Evolutionary conservation across 176 grass and related monocot genomes (phyloP).

Genomic region (Themeda triandra): DNA sequence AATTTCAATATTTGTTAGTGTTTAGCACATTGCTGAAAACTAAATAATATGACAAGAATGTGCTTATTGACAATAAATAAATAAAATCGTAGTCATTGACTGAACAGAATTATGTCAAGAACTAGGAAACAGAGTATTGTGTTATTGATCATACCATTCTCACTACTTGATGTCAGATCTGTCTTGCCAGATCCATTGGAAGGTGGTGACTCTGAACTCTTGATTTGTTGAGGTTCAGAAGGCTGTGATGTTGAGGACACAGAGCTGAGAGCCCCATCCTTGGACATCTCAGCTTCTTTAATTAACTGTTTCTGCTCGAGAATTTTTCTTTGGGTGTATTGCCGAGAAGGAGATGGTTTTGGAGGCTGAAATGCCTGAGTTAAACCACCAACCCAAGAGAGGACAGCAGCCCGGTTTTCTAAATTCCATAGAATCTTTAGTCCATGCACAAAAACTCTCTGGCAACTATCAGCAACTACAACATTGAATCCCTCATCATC

Average conservation of each 20-base stretch:
- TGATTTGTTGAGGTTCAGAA: constrained; percentile 43
- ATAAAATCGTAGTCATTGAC: constrained; percentile 4
- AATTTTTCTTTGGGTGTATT: constrained; percentile 83
- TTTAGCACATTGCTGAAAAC: constrained; percentile 19
- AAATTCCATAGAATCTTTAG: constrained; percentile 92
- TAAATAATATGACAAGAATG: constrained; percentile 20
- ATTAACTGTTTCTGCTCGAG: constrained; percentile 56
- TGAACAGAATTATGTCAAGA: neutral
- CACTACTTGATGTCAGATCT: constrained; percentile 48
- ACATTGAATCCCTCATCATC: constrained; percentile 97
- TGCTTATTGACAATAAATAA: constrained; percentile 7
- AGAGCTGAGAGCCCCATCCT: constrained; percentile 40
- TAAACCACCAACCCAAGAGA: constrained; percentile 71
- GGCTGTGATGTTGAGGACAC: constrained; percentile 37
- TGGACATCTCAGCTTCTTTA: constrained; percentile 55
- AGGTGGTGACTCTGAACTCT: constrained; percentile 54
- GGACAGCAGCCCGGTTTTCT: constrained; percentile 78
- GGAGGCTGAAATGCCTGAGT: constrained; percentile 86
- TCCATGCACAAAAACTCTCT: constrained; percentile 92
- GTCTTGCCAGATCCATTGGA: constrained; percentile 45
- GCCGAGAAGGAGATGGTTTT: constrained; percentile 84
- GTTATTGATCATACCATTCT: constrained; percentile 45
- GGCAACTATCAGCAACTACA: constrained; percentile 92
- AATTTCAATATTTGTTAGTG: neutral
- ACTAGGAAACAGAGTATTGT: constrained; percentile 14